Conservation (phyloP, 345 rosid genomes). For the Aegle marmelos region DNA sequence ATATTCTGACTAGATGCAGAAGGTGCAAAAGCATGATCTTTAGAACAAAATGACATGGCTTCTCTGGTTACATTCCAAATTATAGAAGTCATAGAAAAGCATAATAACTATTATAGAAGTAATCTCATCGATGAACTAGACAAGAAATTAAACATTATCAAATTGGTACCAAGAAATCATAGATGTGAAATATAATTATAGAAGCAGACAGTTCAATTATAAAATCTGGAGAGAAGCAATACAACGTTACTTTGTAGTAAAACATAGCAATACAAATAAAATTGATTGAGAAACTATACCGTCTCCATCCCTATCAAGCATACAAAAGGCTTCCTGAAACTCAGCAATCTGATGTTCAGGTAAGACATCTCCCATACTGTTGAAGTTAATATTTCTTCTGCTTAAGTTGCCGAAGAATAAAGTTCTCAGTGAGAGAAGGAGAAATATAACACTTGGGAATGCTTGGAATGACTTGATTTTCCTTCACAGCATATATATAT, state of each 20-base stretch:
- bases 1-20: no score
- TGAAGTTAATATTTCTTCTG: neutral
- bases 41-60: no score
- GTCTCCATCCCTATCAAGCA: slow-evolving; percentile 78
- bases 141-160: no score
- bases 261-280: neutral
- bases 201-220: no score
- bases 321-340: slow-evolving; percentile 65
- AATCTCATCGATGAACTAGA: neutral
- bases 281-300: slow-evolving; percentile 31
- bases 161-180: no score
- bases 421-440: neutral
- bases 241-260: no score
- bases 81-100: no score
- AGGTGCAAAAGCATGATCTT: no score
- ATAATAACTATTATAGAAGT: no score
- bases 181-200: no score
- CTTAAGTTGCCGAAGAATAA: neutral
- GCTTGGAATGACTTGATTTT: neutral
- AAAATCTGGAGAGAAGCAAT: neutral
- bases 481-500: neutral
- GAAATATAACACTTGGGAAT: neutral
- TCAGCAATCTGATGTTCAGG: slow-evolving; percentile 21
- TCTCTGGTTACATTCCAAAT: no score
- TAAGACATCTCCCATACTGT: slow-evolving; percentile 30